A percentile compares a stretch with the other conserved stretches of the same genome.
phyloP scores from a whole-genome alignment of 148 eudicot genomes.

The Linanthus parryae region DNA sequence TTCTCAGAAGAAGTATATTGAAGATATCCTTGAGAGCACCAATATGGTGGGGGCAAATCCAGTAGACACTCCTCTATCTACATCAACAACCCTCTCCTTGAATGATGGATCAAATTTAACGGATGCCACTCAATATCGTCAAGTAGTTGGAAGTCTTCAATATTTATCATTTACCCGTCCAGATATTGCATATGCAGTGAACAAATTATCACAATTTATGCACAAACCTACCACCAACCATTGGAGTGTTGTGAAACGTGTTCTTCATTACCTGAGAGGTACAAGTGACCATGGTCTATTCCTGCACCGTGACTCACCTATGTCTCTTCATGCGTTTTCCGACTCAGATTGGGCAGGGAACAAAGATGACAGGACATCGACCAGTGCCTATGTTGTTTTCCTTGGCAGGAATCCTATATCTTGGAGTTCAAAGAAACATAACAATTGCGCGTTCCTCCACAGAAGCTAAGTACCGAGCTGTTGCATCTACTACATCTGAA shows the following conservation, averaged over 20 bases:
- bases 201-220: background rate
- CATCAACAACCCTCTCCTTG: background rate
- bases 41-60: background rate
- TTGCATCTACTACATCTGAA: background rate
- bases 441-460: background rate
- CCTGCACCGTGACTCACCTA: background rate
- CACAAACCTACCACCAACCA: slow-evolving; percentile 9
- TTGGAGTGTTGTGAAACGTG: slow-evolving; percentile 9
- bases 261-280: slow-evolving; percentile 7
- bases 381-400: background rate
- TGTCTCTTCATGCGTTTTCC: background rate
- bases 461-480: background rate
- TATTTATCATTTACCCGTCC: slow-evolving; percentile 3
- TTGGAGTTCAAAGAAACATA: background rate
- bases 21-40: background rate
- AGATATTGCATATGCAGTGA: background rate
- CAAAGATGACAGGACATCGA: background rate
- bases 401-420: background rate
- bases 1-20: background rate
- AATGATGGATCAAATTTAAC: background rate
- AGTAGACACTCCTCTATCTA: background rate
- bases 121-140: background rate
- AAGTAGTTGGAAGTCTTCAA: slow-evolving; percentile 2
- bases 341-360: slow-evolving; percentile 6
- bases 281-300: background rate